Conservation (phyloP, 192 early-diverging fungal genomes). For the Backusella parvicylindrica region DNA sequence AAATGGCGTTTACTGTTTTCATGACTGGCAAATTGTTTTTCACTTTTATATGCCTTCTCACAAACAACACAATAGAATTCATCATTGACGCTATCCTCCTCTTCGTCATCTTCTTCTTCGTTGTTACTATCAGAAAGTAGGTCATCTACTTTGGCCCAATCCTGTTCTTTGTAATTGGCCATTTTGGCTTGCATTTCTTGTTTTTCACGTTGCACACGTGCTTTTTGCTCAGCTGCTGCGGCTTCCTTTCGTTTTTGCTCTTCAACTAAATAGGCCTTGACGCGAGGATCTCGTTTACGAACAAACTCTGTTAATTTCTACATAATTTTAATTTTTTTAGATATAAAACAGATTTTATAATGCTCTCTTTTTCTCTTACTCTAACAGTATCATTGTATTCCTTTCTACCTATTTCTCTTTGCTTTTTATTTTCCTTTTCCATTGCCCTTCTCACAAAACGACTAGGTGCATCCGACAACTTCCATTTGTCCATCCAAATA, state of each 20-base stretch:
- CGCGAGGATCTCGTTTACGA: conserved; percentile 89
- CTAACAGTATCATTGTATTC: conserved; percentile 74
- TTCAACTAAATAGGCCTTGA: conserved; percentile 60
- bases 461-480: conserved; percentile 79
- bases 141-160: conserved; percentile 69
- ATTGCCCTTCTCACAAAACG: conserved; percentile 75
- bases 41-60: conserved; percentile 82
- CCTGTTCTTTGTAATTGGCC: conserved; percentile 60
- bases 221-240: conserved; percentile 56
- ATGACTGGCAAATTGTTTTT: conserved; percentile 80
- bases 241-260: conserved; percentile 52
- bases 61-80: conserved; percentile 84
- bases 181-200: conserved; percentile 46
- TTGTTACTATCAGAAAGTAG: background rate
- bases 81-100: conserved; percentile 50
- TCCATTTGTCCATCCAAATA: conserved; percentile 88
- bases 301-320: conserved; percentile 74
- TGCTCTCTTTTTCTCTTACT: no score
- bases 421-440: conserved; percentile 90
- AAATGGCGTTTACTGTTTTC: conserved; percentile 85
- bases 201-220: conserved; percentile 56
- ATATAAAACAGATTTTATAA: no score
- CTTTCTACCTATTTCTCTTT: conserved; percentile 66
- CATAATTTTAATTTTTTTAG: background rate
- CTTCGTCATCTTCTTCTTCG: conserved; percentile 36